Evolutionary conservation across 495 filamentous ascomycete species (phyloP).

Genomic region (Tuber microsphaerosporum): DNA sequence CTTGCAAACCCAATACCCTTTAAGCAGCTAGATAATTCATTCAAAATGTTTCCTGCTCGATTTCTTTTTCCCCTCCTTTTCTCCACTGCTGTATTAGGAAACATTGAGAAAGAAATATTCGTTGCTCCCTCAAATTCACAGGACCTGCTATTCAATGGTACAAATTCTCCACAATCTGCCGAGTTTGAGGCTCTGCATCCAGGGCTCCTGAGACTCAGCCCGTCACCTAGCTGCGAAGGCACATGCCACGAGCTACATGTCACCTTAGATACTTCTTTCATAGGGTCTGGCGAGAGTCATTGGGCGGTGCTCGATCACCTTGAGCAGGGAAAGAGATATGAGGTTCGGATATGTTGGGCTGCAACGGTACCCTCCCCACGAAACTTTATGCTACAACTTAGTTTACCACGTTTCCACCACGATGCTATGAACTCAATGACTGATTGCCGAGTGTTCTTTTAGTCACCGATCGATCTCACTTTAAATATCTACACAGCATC

Average conservation of each 20-base stretch:
- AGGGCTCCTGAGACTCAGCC: constrained; percentile 54
- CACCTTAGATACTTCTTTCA: constrained; percentile 34
- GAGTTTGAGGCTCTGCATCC: constrained; percentile 60
- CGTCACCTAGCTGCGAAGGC: constrained; percentile 35
- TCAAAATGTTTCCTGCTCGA: not conserved
- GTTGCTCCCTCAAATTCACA: constrained; percentile 52
- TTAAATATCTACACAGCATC: constrained; percentile 53
- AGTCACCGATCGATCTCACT: constrained; percentile 85
- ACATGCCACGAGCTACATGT: constrained; percentile 26
- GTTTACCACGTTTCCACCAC: constrained; percentile 1
- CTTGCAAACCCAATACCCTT: not conserved
- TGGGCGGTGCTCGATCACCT: constrained; percentile 84
- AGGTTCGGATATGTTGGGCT: constrained; percentile 88
- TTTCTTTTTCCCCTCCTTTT: constrained; percentile 35
- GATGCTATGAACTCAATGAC: not conserved
- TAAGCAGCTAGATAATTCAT: not conserved
- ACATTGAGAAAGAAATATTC: constrained; percentile 91
- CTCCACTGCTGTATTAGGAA: constrained; percentile 49
- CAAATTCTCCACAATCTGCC: constrained; percentile 45
- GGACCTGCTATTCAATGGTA: constrained; percentile 26
- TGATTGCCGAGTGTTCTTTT: constrained; percentile 7
- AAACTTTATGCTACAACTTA: constrained; percentile 4
- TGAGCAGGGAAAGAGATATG: constrained; percentile 67
- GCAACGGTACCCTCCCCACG: constrained; percentile 59
- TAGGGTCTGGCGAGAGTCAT: constrained; percentile 52